Base-by-base conservation (phyloP, 2,329 filamentous ascomycete genomes). In the Uncinocarpus reesii region DNA sequence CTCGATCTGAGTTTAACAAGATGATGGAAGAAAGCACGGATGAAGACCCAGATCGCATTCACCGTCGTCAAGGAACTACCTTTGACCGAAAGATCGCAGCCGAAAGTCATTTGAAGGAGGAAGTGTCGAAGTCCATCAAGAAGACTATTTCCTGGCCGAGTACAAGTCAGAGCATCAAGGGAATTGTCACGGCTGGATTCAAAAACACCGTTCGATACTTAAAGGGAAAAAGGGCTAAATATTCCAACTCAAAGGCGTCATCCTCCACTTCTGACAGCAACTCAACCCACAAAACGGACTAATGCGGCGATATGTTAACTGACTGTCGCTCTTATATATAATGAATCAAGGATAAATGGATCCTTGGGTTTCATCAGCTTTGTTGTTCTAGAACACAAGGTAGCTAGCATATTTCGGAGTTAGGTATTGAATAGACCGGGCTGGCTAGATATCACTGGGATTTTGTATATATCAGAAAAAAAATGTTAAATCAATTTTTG, bases 91-190 rank as follows among this genome's bases (percentile, higher is more conserved):
- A 87, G 16, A 92, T 98, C 56, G 88, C 84, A 0, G 72, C 74
- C 38, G 83, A 84, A 49, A 77, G 83, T 32, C 57, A 84, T 56
- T 71, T 96, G n/a, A 75, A 75, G 35, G 71, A 78, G 21, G 81
- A 83, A 56, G 79, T 96, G 15, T 77, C 81, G 28, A 73, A 75
- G 31, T 84, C 88, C 34, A 89, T 98, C 60, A 83, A 81, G 61
- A 84, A 84, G 62, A 96, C 93, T 0, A 86, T 96, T 58, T 78
- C 80, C 48, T 96, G 92, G 92, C 89, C 92, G 0, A 92, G 87
- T 59, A 87, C 86, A 2, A 81, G 81, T 4, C 90, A 98, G 67
- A 92, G 81, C 47, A 62, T 90, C 53, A 98, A 98, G 69, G 82
- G 88, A 1, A 64, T 84, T 1, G 65, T 95, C 37, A 96, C 88